A percentile compares a stretch with the other conserved stretches of the same genome.
phyloP scores from a whole-genome alignment of 805 yeast species.

The Saccharomycopsis capsularis region DNA sequence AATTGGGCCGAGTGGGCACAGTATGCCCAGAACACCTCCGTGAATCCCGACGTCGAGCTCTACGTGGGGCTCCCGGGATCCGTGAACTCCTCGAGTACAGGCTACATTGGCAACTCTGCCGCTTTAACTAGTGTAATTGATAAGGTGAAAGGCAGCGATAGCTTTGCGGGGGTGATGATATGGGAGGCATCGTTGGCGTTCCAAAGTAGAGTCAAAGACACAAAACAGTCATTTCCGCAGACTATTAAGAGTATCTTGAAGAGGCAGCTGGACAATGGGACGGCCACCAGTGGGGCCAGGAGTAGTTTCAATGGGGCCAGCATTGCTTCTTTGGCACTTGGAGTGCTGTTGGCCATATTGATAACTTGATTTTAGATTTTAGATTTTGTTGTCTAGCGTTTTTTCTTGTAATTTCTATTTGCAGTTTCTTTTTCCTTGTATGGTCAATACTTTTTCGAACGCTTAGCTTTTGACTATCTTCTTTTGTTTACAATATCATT shows the following conservation, averaged over 20 bases:
- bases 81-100: constrained; percentile 50
- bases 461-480: too few relatives aligned
- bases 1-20: constrained; percentile 67
- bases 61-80: constrained; percentile 74
- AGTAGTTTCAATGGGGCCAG: neutral
- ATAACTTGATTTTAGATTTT: neutral
- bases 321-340: neutral
- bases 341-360: neutral
- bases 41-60: constrained; percentile 62
- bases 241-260: constrained; percentile 14
- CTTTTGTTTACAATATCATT: too few relatives aligned
- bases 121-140: constrained; percentile 9
- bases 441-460: too few relatives aligned
- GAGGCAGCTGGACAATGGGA: constrained; percentile 4
- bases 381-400: neutral
- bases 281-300: neutral
- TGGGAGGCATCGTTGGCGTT: constrained; percentile 21
- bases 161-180: constrained; percentile 21
- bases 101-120: constrained; percentile 41
- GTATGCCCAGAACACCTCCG: constrained; percentile 50
- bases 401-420: neutral
- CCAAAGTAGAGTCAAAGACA: constrained; percentile 12
- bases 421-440: too few relatives aligned
- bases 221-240: constrained; percentile 11
- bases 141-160: neutral